Conservation (phyloP, 805 yeast species). For the Priceomyces castillae region DNA sequence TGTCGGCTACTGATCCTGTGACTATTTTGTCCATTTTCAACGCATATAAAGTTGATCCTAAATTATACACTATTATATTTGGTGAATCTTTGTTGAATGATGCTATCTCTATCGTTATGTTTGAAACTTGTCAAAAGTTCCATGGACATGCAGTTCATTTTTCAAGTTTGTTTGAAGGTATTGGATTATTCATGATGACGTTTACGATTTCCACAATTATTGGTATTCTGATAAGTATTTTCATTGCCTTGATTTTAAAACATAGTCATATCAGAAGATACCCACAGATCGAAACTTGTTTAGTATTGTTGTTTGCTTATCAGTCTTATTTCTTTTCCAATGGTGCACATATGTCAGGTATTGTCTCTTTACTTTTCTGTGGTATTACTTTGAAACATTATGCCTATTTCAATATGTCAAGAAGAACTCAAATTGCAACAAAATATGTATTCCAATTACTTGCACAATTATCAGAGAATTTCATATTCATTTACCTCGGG, state of each 20-base stretch:
- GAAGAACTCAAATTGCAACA: constrained; percentile 94
- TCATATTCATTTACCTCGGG: constrained; percentile 93
- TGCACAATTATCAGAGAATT: constrained; percentile 95
- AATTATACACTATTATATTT: constrained; percentile 91
- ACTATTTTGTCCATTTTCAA: constrained; percentile 94
- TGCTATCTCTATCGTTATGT: constrained; percentile 98
- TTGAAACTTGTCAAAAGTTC: constrained; percentile 95
- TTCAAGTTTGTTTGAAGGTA: constrained; percentile 85
- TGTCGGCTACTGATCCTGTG: constrained; percentile 98
- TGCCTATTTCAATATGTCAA: constrained; percentile 95
- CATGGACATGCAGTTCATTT: constrained; percentile 77
- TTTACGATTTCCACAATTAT: constrained; percentile 87
- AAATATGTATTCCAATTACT: constrained; percentile 90
- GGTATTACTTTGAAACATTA: constrained; percentile 97
- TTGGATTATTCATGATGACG: constrained; percentile 88
- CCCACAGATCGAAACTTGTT: constrained; percentile 96
- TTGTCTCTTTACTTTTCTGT: constrained; percentile 89
- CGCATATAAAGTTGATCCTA: constrained; percentile 97
- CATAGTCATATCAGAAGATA: constrained; percentile 91
- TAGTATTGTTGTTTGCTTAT: constrained; percentile 86
- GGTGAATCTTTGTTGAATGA: constrained; percentile 95
- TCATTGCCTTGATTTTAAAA: constrained; percentile 85
- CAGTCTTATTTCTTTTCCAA: constrained; percentile 96
- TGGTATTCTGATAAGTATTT: constrained; percentile 82
- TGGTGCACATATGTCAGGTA: constrained; percentile 99